phyloP scores from a whole-genome alignment of 495 filamentous ascomycete species.

The Tuber microsphaerosporum region DNA sequence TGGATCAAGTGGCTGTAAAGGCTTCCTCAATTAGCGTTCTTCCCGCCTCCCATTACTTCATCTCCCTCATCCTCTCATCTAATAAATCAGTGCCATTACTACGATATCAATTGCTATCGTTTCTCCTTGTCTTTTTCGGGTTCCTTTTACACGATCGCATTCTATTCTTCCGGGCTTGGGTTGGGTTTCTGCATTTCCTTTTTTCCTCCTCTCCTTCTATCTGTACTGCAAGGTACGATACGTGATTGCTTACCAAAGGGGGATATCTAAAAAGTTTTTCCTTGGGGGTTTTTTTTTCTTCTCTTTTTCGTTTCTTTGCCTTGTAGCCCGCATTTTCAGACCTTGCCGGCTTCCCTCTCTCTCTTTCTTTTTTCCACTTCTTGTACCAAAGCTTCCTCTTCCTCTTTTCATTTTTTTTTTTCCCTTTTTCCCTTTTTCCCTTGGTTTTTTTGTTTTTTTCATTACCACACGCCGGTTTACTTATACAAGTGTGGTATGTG shows the following conservation, averaged over 20 bases:
- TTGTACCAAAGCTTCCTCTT: too few relatives aligned
- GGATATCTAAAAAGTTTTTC: conserved; percentile 16
- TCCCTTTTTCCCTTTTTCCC: too few relatives aligned
- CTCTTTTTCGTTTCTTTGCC: conserved; percentile 26
- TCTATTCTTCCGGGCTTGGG: conserved; percentile 23
- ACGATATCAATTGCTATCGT: background rate
- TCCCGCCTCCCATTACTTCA: conserved; percentile 19
- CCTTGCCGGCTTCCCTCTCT: background rate
- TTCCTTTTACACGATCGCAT: conserved; percentile 10
- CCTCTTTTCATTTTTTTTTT: background rate
- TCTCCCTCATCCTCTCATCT: background rate
- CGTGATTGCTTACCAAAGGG: background rate
- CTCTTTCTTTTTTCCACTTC: background rate
- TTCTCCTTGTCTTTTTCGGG: conserved; percentile 5
- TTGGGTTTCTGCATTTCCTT: conserved; percentile 7
- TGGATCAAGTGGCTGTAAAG: conserved; percentile 91
- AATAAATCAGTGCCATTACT: background rate
- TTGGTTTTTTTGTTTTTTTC: background rate
- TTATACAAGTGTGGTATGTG: background rate
- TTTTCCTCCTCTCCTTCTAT: background rate
- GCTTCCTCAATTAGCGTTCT: conserved; percentile 76
- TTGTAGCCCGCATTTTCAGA: background rate
- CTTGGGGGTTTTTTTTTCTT: conserved; percentile 20
- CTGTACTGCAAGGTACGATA: background rate
- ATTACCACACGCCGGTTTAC: background rate